Conservation (phyloP, 768 basidiomycete species). For the Trametes punicea region DNA sequence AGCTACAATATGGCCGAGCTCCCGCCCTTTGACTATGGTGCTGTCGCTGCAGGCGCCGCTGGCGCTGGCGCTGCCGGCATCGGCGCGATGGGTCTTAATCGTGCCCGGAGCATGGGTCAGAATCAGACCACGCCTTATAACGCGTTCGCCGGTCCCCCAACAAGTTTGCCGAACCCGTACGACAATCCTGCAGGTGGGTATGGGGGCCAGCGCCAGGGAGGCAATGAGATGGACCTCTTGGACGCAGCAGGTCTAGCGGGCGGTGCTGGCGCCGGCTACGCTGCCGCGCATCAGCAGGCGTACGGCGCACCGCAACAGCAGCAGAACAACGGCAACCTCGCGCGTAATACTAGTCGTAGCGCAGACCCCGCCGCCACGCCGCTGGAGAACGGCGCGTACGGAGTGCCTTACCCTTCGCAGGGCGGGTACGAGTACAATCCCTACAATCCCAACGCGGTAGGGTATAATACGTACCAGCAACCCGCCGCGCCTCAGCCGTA, state of each 20-base stretch:
- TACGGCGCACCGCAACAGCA: not conserved
- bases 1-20: slow-evolving; percentile 52
- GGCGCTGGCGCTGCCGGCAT: slow-evolving; percentile 41
- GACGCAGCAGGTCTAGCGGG: slow-evolving; percentile 25
- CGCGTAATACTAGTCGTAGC: slow-evolving; percentile 22
- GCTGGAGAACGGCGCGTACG: slow-evolving; percentile 14
- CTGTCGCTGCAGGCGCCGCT: slow-evolving; percentile 24
- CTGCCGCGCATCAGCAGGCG: not conserved
- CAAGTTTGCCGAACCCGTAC: slow-evolving; percentile 18
- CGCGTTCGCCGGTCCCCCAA: slow-evolving; percentile 36
- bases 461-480: slow-evolving; percentile 9
- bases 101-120: slow-evolving; percentile 31
- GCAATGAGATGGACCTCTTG: slow-evolving; percentile 20
- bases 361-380: slow-evolving; percentile 11
- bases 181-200: slow-evolving; percentile 13
- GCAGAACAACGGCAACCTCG: slow-evolving; percentile 3
- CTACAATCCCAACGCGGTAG: not conserved
- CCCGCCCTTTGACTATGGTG: slow-evolving; percentile 35
- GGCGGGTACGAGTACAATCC: slow-evolving; percentile 7
- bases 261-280: slow-evolving; percentile 18
- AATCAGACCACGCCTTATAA: slow-evolving; percentile 37
- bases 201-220: slow-evolving; percentile 4
- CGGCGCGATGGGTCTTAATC: slow-evolving; percentile 32
- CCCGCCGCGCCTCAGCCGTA: not conserved
- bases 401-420: not conserved